Conservation (phyloP, 2,329 filamentous ascomycete species). For the Cladophialophora bantiana region DNA sequence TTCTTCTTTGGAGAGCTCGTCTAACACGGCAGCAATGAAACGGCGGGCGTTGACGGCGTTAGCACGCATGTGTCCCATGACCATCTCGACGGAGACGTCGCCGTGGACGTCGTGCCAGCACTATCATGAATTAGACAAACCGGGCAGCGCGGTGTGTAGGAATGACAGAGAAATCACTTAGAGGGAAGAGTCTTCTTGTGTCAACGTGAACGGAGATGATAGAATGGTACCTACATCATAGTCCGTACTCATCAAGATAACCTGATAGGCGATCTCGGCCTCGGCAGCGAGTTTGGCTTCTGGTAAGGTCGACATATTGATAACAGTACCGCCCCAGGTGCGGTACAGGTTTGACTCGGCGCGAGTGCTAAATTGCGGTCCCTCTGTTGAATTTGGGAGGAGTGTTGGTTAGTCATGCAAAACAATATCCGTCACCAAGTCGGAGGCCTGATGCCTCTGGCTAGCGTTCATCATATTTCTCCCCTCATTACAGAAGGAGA, state of each 20-base stretch:
- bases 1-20: constrained; percentile 80
- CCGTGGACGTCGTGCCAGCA: constrained; percentile 88
- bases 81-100: constrained; percentile 94
- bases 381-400: constrained; percentile 62
- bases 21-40: constrained; percentile 84
- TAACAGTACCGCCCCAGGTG: constrained; percentile 88
- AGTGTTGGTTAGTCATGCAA: constrained; percentile 8
- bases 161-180: background rate
- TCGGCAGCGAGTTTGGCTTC: constrained; percentile 96
- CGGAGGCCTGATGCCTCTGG: background rate
- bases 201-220: background rate
- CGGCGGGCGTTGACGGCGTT: constrained; percentile 87
- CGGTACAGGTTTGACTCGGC: constrained; percentile 97
- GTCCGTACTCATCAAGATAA: constrained; percentile 99
- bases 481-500: no score
- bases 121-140: constrained; percentile 36
- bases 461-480: no score
- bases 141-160: background rate
- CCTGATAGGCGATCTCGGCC: constrained; percentile 95
- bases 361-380: constrained; percentile 96
- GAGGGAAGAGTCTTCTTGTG: background rate
- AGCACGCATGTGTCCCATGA: constrained; percentile 93
- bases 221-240: constrained; percentile 67
- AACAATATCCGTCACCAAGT: background rate
- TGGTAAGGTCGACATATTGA: constrained; percentile 97